Evolutionary conservation across 2,329 filamentous ascomycete species (phyloP), one percentile per base, ranked within the genome.

Genomic region (Calonectria pseudoreteaudii): DNA sequence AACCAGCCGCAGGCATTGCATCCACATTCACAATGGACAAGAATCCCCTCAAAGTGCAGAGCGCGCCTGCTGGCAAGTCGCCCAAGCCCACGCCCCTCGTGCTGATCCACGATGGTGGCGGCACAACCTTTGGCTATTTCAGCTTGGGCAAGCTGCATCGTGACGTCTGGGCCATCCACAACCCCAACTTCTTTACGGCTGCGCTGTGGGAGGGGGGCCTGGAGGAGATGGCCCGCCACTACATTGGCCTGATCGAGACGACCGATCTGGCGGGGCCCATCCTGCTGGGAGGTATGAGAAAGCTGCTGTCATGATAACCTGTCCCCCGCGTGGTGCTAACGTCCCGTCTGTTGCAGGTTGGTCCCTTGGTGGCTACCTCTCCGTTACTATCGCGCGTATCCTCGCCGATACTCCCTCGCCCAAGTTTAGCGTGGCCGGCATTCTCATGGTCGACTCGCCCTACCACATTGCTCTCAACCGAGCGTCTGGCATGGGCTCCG

Each of bases 131-230:
- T 68, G 77, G 78, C 50, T 82, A 82, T 70, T 81, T 81, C 62
- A 70, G 81, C 38, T 72, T 82, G 20, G 81, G 78, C 28, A 78
- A 65, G 62, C 53, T 83, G 60, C 71, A 77, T 23, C 80, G 81
- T 56, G 79, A 82, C 23, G 81, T 83, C 23, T 83, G 81, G 81
- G 81, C 80, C 36, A 75, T 83, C 47, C 81, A 82, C 71, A 79
- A 82, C 66, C 80, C 80, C 18, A 77, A 79, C 34, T 83, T 75
- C 67, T 82, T 76, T 23, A 75, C 77, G 4, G 79, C 76, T 13
- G 69, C 74, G 71, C 36, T 68, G 6, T 81, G 77, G 76, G 76
- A 78, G 64, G 81, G 81, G 16, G 81, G 81, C 36, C 75, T 82
- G 71, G 79, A 82, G 30, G 78, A 81, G 68, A 81, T 83, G 80